These are phyloP conservation scores for Vinca minor DNA, from an alignment of 257 asterid species.

Conservation along the genomic window DNA sequence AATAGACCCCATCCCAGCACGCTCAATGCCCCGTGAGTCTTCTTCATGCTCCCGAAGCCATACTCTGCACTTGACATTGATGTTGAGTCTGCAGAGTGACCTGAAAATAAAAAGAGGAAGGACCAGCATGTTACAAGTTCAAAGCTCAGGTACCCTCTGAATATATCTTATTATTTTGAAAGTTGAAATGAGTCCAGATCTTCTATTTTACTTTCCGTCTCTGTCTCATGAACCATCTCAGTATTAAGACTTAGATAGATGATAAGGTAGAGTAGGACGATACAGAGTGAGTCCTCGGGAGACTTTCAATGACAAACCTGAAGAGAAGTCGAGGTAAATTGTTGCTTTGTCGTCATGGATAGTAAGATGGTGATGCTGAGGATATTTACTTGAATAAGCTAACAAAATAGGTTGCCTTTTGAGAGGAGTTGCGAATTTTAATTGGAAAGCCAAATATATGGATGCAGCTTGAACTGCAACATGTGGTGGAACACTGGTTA, in stretches of 20 bases:
- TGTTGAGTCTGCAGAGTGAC: slow-evolving; percentile 23
- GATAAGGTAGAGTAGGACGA: too few relatives aligned
- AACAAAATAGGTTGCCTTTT: slow-evolving; percentile 58
- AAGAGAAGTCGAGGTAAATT: slow-evolving; percentile 55
- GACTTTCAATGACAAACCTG: slow-evolving; percentile 39
- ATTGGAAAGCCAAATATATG: slow-evolving; percentile 72
- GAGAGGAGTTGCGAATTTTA: slow-evolving; percentile 48
- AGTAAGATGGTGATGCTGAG: slow-evolving; percentile 72
- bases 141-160: too few relatives aligned
- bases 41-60: slow-evolving; percentile 32
- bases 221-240: too few relatives aligned
- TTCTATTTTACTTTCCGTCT: too few relatives aligned
- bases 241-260: too few relatives aligned
- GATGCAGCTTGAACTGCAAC: slow-evolving; percentile 52
- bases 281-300: too few relatives aligned
- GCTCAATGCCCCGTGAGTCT: slow-evolving; percentile 69
- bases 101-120: slow-evolving; percentile 24
- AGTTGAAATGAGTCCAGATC: too few relatives aligned
- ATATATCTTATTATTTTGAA: too few relatives aligned
- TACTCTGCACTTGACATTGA: slow-evolving; percentile 21
- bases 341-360: slow-evolving; percentile 69
- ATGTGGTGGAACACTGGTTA: slow-evolving; percentile 68
- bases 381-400: slow-evolving; percentile 63
- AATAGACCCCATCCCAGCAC: slow-evolving; percentile 74
- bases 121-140: not conserved